Evolutionary conservation across 176 grass and related monocot species (phyloP).

Genomic region (Phyllostachys edulis): DNA sequence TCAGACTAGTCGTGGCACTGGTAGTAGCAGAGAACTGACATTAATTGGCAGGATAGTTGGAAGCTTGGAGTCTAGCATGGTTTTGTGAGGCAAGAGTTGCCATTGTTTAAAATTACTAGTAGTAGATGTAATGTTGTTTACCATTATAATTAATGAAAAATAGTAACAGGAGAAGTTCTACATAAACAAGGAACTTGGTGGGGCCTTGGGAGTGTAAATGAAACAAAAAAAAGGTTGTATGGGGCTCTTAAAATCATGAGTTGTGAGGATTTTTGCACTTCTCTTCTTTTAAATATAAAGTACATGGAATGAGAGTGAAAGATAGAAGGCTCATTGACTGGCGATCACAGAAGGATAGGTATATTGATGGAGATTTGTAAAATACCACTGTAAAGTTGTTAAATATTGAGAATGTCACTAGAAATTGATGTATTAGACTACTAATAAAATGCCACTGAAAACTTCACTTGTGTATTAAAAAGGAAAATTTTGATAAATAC

Average conservation of each 20-base stretch:
- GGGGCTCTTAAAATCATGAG: background rate
- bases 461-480: background rate
- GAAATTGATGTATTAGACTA: background rate
- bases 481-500: too few species aligned
- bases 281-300: background rate
- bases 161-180: background rate
- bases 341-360: background rate
- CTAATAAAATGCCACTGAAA: background rate
- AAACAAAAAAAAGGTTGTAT: background rate
- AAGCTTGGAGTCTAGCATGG: background rate
- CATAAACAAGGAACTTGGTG: background rate
- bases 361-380: background rate
- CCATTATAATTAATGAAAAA: background rate
- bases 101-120: constrained; percentile 7
- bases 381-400: background rate
- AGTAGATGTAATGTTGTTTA: background rate
- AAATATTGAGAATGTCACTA: background rate
- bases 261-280: background rate
- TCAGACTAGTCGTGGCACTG: background rate
- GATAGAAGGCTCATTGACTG: background rate
- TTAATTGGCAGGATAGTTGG: background rate
- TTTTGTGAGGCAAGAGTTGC: background rate
- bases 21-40: background rate
- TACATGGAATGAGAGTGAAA: background rate
- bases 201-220: constrained; percentile 9